These are phyloP conservation scores for Kodamaea sp. DNA, from an alignment of 1,139 yeast species.

Conservation along the genomic window DNA sequence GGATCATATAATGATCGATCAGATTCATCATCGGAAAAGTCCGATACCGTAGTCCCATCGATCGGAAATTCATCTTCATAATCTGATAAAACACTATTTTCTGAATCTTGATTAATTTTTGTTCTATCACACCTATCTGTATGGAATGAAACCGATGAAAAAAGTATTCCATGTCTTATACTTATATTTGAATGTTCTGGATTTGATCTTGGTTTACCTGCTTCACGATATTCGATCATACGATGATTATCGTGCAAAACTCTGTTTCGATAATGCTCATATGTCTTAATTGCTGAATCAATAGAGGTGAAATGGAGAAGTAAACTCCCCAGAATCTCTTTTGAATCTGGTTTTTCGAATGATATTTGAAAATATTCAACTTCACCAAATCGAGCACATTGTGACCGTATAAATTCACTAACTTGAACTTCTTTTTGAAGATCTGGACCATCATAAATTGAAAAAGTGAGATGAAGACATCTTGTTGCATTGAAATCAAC, in stretches of 20 bases:
- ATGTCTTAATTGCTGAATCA: conserved; percentile 38
- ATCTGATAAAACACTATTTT: no score
- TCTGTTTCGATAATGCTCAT: conserved; percentile 29
- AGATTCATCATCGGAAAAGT: no score
- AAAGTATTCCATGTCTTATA: conserved; percentile 15
- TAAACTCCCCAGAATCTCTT: conserved; percentile 10
- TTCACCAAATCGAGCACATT: conserved; percentile 34
- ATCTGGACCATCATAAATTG: background rate
- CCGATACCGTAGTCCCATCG: no score
- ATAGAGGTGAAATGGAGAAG: conserved; percentile 39
- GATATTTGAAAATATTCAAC: conserved; percentile 28
- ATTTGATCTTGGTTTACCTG: conserved; percentile 2
- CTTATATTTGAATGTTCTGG: conserved; percentile 8
- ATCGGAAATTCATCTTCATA: no score
- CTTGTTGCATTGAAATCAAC: conserved; percentile 41
- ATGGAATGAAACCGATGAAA: conserved; percentile 22
- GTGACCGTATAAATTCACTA: conserved; percentile 16
- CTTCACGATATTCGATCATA: conserved; percentile 16
- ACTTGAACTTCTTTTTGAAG: conserved; percentile 2
- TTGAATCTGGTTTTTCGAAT: conserved; percentile 1
- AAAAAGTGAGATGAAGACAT: background rate
- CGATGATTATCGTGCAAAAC: conserved; percentile 24
- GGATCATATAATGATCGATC: no score
- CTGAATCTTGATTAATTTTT: background rate
- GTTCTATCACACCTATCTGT: conserved; percentile 40